Percentiles rank a stretch among this genome's conserved stretches.
Conservation (phyloP, 2,329 filamentous ascomycete species). For the Aspergillus ochraceoroseus region DNA sequence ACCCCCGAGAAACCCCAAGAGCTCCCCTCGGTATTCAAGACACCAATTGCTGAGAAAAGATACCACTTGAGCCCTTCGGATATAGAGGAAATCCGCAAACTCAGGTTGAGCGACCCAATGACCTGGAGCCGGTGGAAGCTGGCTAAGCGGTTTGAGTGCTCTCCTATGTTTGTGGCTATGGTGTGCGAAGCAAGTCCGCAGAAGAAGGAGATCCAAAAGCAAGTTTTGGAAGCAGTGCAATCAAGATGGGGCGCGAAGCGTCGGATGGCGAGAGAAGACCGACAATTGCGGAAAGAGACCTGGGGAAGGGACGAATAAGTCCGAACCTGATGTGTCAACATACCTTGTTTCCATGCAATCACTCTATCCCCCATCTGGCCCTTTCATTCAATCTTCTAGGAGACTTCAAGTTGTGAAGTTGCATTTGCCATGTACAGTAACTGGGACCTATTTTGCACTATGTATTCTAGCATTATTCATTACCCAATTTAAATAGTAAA, state of each 20-base stretch:
- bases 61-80: slow-evolving; percentile 57
- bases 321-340: too few relatives aligned
- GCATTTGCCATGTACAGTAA: slow-evolving; percentile 7
- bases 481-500: not conserved
- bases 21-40: slow-evolving; percentile 49
- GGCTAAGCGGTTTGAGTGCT: slow-evolving; percentile 60
- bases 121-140: slow-evolving; percentile 57
- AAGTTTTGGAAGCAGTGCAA: slow-evolving; percentile 52
- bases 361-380: not conserved
- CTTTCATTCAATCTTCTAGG: not conserved
- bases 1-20: slow-evolving; percentile 35
- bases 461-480: slow-evolving; percentile 8
- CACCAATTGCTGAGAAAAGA: slow-evolving; percentile 53
- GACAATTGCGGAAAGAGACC: slow-evolving; percentile 54
- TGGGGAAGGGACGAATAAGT: slow-evolving; percentile 57
- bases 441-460: slow-evolving; percentile 1
- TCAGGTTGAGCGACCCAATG: slow-evolving; percentile 53
- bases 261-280: slow-evolving; percentile 57
- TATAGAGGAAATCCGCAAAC: slow-evolving; percentile 55
- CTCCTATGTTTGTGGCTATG: slow-evolving; percentile 58
- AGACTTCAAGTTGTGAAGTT: not conserved
- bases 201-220: slow-evolving; percentile 46
- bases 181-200: slow-evolving; percentile 51
- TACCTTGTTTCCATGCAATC: too few relatives aligned
- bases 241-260: slow-evolving; percentile 57